Base-by-base conservation (phyloP, 768 basidiomycete genomes). In the Piloderma croceum region DNA sequence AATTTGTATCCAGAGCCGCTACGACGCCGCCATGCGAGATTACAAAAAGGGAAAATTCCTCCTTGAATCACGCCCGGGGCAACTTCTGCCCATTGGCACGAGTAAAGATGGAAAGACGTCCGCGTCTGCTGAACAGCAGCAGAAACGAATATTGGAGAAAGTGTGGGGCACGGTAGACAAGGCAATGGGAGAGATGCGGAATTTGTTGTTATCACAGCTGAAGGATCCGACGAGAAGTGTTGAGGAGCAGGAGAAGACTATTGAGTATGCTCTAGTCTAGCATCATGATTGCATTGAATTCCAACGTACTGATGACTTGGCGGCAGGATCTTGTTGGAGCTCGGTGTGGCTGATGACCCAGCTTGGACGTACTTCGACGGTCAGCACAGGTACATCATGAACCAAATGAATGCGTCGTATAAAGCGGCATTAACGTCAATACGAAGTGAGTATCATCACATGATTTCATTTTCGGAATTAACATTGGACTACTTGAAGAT, bases 31-130 rank as follows among this genome's bases (percentile, higher is more conserved):
- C 0, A 69, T 99, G 54, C 79, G 91, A 15, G 92, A 96, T 50
- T 99, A 98, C 69, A 94, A 94, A 66, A 97, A 96, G 60, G 96
- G 94, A 17, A 90, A 91, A 48, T 82, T 86, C 61, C 69, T 97
- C 21, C 73, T 94, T 32, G 87, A 92, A 54, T 83, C 87, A 7
- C 79, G 90, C n/a, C 89, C 92, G 0, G 84, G 83, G 1, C 90
- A 91, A 54, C 69, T 91, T 2, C 67, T 90, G 2, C 84, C 90
- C 3, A 71, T 79, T 15, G 83, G 77, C 23, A 72, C 69, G 7
- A 63, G 71, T 10, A 82, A 79, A 51, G 81, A 82, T 45, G 73
- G 71, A 22, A 69, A 68, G 42, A 56, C 62, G 4, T 67, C 68
- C 10, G 60, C 67, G 6, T 56, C 66, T 2, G 74, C 73, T 4